Evolutionary conservation across 371 early-diverging fungal species (phyloP).

Genomic region (Circinella umbellata): DNA sequence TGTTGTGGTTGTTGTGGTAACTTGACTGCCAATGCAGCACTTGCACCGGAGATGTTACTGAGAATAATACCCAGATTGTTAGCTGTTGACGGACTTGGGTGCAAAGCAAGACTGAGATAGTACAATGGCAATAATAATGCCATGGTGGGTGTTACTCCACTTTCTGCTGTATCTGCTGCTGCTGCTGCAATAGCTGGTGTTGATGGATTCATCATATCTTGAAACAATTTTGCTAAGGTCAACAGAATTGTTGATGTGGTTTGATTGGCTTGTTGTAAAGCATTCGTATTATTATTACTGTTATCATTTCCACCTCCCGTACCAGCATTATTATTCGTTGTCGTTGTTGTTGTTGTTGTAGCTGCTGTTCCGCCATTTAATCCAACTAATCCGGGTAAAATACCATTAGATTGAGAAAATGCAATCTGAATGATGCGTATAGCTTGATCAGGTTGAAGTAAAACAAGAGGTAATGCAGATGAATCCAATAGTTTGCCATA

Average conservation of each 20-base stretch:
- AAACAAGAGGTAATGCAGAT: conserved; percentile 51
- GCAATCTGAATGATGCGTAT: conserved; percentile 58
- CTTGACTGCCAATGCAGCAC: conserved; percentile 55
- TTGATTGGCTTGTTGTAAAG: conserved; percentile 69
- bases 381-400: conserved; percentile 62
- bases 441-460: conserved; percentile 74
- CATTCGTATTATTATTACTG: conserved; percentile 7
- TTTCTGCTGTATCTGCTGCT: conserved; percentile 40
- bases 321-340: conserved; percentile 12
- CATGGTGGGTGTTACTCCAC: conserved; percentile 57
- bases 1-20: conserved; percentile 38
- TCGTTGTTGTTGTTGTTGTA: not conserved
- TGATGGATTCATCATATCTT: conserved; percentile 68
- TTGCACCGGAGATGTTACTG: conserved; percentile 69
- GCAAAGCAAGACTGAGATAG: conserved; percentile 79
- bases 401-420: conserved; percentile 67
- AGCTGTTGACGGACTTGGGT: conserved; percentile 88
- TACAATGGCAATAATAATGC: conserved; percentile 78
- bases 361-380: conserved; percentile 4
- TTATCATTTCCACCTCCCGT: too few species aligned
- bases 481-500: conserved; percentile 30
- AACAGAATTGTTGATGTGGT: conserved; percentile 81
- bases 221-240: conserved; percentile 86
- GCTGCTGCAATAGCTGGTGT: conserved; percentile 49
- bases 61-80: conserved; percentile 89